Evolutionary conservation across 441 rosid species (phyloP).

Genomic region (Syzygium malaccense): DNA sequence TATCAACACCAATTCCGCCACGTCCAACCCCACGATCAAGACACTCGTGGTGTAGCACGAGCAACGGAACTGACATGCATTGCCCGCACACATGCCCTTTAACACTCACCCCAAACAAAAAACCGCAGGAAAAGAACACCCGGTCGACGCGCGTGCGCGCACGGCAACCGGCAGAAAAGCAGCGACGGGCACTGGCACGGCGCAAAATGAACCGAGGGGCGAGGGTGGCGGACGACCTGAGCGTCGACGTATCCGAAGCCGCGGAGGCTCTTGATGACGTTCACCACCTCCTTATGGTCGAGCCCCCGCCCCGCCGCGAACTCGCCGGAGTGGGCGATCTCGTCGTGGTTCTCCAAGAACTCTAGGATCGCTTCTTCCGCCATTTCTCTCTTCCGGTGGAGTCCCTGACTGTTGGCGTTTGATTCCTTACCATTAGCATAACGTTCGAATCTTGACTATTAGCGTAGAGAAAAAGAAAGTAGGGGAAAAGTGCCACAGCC

Average conservation of each 20-base stretch:
- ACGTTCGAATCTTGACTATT: too few species aligned
- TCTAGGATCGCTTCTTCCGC: conserved; percentile 74
- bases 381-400: conserved; percentile 9
- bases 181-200: too few species aligned
- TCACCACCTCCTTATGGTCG: conserved; percentile 60
- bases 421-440: too few species aligned
- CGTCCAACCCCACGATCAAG: background rate
- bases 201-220: background rate
- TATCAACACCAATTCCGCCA: background rate
- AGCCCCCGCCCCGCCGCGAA: conserved; percentile 44
- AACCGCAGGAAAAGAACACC: background rate
- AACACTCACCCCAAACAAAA: background rate
- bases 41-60: background rate
- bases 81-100: background rate
- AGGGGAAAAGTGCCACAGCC: too few species aligned
- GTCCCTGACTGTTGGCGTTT: too few species aligned
- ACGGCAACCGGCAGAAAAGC: background rate
- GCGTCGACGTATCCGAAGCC: conserved; percentile 69
- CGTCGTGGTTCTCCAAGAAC: conserved; percentile 38
- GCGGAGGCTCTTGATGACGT: conserved; percentile 70
- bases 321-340: conserved; percentile 56
- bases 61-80: background rate
- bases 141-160: background rate
- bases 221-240: conserved; percentile 26
- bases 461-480: too few species aligned